Evolutionary conservation across 2,329 filamentous ascomycete species (phyloP), one percentile per base, ranked within the genome.

Genomic region (Colletotrichum shisoi): DNA sequence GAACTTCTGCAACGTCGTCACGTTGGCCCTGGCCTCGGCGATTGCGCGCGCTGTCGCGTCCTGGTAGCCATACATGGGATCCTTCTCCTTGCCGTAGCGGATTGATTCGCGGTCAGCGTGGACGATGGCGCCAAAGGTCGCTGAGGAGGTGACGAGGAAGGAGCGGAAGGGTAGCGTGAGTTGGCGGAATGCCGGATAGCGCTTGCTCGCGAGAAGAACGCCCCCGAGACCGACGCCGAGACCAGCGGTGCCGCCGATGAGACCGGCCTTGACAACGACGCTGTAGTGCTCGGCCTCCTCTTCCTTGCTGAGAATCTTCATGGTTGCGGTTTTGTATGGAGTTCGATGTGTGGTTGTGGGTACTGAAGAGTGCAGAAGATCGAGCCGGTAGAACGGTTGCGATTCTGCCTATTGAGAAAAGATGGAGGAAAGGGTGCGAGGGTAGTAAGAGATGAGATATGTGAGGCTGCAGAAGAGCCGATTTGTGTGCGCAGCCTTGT

Each of bases 291-390:
- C 91, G 68, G 84, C 78, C 81, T 97, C 94, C 82, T 97, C 92
- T 87, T 97, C 93, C 78, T 94, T 93, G 74, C 91, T 96, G 77
- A 98, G 86, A 76, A 98, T 84, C 90, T 97, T 98, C 95, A 98
- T 99, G 70, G 57, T 84, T 79, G 73, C 71, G 71, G 71, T 69
- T 60, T 44, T 12, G 37, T 39, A 31, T 52, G 21, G 17, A 17
- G 19, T 12, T 24, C 31, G 17, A 34, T 34, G 31, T n/a, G 13
- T 40, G 7, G 31, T 31, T 31, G 27, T 31, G 27, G 27, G 7
- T 60, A 37, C 15, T 12, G 40, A 8, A n/a, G 21, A 3, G 31
- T 56, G 44, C 17, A 6, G 11, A 51, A 9, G 15, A 3, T 17
- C 34, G 51, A 12, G 17, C 21, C 51, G 34, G 6, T 17, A 19